Conservation (phyloP, 2,329 filamentous ascomycete species). For the Fusarium redolens region DNA sequence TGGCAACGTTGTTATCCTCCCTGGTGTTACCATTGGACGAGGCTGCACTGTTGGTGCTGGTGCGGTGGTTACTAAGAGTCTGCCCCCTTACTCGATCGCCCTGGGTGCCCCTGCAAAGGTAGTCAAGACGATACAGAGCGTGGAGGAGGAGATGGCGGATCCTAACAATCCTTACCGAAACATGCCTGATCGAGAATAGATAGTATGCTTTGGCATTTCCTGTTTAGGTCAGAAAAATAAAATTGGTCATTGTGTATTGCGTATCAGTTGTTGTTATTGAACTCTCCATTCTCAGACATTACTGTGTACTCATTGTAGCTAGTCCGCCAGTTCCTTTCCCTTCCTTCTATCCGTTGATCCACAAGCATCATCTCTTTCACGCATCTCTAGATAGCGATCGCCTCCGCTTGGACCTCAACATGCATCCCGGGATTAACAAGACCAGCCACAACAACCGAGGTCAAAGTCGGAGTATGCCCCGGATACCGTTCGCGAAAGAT, state of each 20-base stretch:
- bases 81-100: conserved; percentile 61
- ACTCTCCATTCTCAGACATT: no score
- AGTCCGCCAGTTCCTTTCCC: accelerated
- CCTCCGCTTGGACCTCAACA: not conserved
- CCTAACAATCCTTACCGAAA: conserved; percentile 41
- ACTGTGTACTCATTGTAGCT: not conserved
- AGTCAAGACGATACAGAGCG: conserved; percentile 58
- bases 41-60: conserved; percentile 64
- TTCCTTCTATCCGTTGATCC: accelerated
- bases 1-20: conserved; percentile 60
- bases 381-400: not conserved
- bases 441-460: not conserved
- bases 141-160: conserved; percentile 47
- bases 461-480: not conserved
- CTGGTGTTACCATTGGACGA: conserved; percentile 64
- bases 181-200: conserved; percentile 44
- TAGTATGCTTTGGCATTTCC: accelerated
- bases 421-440: not conserved
- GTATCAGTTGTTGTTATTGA: accelerated
- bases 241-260: not conserved
- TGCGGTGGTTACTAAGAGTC: conserved; percentile 61
- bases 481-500: not conserved
- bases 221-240: not conserved
- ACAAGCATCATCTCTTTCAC: no score
- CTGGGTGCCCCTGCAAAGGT: conserved; percentile 62